Evolutionary conservation across 257 asterid genomes (phyloP).

Genomic region (Solanum chmielewskii): DNA sequence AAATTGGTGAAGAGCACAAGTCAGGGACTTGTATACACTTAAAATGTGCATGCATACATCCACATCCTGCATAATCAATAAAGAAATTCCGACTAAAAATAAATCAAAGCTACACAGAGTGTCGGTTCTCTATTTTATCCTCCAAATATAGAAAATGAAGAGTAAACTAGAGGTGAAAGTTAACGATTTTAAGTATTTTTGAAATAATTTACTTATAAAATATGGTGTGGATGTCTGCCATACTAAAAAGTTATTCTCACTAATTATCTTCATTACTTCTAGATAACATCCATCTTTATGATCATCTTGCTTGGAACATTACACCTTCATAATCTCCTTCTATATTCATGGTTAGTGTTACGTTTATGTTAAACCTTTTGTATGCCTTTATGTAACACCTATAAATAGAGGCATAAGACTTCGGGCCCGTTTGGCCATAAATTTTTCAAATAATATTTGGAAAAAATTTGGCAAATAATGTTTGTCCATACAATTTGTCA

Average conservation of each 20-base stretch:
- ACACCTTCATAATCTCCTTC: background rate
- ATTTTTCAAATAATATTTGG: too few relatives aligned
- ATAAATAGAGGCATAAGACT: background rate
- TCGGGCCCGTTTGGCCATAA: too few relatives aligned
- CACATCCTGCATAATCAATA: background rate
- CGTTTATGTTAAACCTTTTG: too few relatives aligned
- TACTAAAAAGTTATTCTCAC: background rate
- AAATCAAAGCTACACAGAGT: background rate
- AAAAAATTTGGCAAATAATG: too few relatives aligned
- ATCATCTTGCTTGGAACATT: background rate
- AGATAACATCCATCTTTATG: background rate
- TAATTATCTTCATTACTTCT: background rate
- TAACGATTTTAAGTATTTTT: background rate
- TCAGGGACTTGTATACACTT: background rate
- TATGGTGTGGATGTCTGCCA: background rate
- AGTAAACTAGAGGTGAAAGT: background rate
- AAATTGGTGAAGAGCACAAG: constrained; percentile 5
- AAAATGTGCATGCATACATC: background rate
- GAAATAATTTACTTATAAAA: background rate
- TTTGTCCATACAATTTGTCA: too few relatives aligned
- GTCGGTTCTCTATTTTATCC: background rate
- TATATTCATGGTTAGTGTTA: background rate
- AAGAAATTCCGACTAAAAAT: background rate
- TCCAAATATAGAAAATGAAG: background rate
- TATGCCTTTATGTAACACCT: background rate